A percentile compares a stretch with the other conserved stretches of the same genome.
Evolutionary conservation across 2,329 filamentous ascomycete species (phyloP).

Genomic region (Knufia fluminis): DNA sequence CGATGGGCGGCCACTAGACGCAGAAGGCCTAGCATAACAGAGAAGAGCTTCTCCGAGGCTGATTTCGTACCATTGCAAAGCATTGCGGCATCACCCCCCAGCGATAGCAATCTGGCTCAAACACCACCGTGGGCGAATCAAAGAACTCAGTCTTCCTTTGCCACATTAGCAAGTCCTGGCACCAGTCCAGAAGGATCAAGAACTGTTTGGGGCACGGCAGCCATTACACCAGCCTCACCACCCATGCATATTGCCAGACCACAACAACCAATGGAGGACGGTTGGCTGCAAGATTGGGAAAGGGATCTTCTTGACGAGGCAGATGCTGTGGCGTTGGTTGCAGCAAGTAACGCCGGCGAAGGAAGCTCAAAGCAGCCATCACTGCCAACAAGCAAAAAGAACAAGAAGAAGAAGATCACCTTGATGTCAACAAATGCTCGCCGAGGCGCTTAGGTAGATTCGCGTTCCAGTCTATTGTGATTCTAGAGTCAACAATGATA

Average conservation of each 20-base stretch:
- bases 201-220: constrained; percentile 87
- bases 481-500: not conserved
- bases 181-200: constrained; percentile 66
- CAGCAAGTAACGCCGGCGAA: constrained; percentile 26
- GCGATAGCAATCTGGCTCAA: constrained; percentile 29
- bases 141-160: constrained; percentile 34
- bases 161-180: constrained; percentile 61
- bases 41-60: constrained; percentile 45
- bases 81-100: constrained; percentile 21
- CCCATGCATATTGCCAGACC: constrained; percentile 34
- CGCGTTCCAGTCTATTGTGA: not conserved
- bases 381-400: constrained; percentile 35
- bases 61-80: constrained; percentile 55
- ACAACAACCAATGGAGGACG: constrained; percentile 53
- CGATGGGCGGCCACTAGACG: constrained; percentile 60
- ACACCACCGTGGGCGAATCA: constrained; percentile 35
- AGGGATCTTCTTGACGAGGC: constrained; percentile 61
- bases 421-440: constrained; percentile 57
- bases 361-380: constrained; percentile 19
- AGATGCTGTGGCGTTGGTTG: constrained; percentile 44
- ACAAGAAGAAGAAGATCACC: constrained; percentile 58
- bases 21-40: constrained; percentile 43
- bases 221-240: constrained; percentile 51
- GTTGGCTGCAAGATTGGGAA: constrained; percentile 80
- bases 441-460: constrained; percentile 40